Percentiles rank a stretch among this genome's conserved stretches.
These are phyloP conservation scores for Metarhizium sp. DNA, from an alignment of 2,329 filamentous ascomycete genomes.

Conservation along the genomic window DNA sequence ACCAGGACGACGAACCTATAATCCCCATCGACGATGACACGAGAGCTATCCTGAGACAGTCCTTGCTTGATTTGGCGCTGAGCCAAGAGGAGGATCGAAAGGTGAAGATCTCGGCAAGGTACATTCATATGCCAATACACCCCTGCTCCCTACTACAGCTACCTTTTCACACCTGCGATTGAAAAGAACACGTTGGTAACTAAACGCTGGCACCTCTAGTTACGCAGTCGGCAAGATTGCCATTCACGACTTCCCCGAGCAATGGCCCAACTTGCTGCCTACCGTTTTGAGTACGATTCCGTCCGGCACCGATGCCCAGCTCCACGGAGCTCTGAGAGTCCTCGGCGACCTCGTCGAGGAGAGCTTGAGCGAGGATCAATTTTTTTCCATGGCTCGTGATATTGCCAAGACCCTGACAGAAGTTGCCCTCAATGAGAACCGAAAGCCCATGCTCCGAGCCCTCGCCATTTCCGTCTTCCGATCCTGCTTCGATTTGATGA, in stretches of 20 bases:
- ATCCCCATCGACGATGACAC: slow-evolving; percentile 63
- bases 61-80: slow-evolving; percentile 69
- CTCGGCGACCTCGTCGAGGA: slow-evolving; percentile 87
- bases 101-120: slow-evolving; percentile 82
- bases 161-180: not conserved
- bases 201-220: slow-evolving; percentile 24
- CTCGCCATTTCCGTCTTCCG: slow-evolving; percentile 86
- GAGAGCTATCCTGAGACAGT: slow-evolving; percentile 63
- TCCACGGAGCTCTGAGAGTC: slow-evolving; percentile 84
- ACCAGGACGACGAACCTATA: slow-evolving; percentile 54
- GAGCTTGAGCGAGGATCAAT: slow-evolving; percentile 86
- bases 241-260: slow-evolving; percentile 82
- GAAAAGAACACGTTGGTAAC: not conserved
- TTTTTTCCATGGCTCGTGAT: slow-evolving; percentile 80
- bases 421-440: slow-evolving; percentile 65
- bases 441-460: slow-evolving; percentile 68
- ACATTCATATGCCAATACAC: slow-evolving; percentile 16
- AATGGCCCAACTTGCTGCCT: slow-evolving; percentile 86
- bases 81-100: slow-evolving; percentile 69
- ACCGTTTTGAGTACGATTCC: slow-evolving; percentile 70
- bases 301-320: slow-evolving; percentile 64
- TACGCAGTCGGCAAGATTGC: slow-evolving; percentile 88
- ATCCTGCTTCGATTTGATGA: slow-evolving; percentile 85
- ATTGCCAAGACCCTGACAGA: slow-evolving; percentile 78
- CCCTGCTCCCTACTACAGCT: not conserved